phyloP scores from a whole-genome alignment of 73 alveolate species.

The Paramecium primaurelia region DNA sequence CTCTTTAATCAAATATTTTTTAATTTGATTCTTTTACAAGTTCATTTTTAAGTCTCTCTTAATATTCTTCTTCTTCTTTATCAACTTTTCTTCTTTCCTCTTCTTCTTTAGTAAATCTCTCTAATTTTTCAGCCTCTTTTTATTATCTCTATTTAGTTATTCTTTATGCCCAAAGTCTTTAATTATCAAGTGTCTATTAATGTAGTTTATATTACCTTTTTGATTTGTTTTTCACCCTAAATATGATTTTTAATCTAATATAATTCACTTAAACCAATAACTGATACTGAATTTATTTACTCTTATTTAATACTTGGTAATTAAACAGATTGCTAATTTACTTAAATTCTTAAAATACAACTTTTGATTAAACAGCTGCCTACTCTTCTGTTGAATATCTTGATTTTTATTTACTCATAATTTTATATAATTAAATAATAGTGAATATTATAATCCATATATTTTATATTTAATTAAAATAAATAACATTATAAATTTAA shows the following conservation, averaged over 20 bases:
- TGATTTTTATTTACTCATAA: background rate
- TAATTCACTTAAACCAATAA: background rate
- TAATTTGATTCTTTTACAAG: background rate
- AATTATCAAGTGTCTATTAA: background rate
- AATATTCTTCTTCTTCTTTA: slow-evolving; percentile 20
- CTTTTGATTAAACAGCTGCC: background rate
- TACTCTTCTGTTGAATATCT: slow-evolving; percentile 13
- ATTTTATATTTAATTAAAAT: background rate
- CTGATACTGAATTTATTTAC: background rate
- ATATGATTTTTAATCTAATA: background rate
- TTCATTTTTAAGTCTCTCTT: background rate
- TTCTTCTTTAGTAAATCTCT: slow-evolving; percentile 28
- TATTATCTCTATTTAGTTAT: background rate
- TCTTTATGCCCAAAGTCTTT: slow-evolving; percentile 43
- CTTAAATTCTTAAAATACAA: background rate
- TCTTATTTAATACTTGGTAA: background rate
- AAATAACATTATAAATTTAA: background rate
- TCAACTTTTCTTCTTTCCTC: slow-evolving; percentile 43
- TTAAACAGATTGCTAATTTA: background rate
- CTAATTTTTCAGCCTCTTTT: slow-evolving; percentile 24
- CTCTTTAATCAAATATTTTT: slow-evolving; percentile 31
- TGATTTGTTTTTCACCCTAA: background rate
- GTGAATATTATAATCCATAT: background rate
- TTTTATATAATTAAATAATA: background rate
- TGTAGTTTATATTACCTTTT: background rate